Base-by-base conservation (phyloP, 768 basidiomycete species). In the Crepidotus variabilis region DNA sequence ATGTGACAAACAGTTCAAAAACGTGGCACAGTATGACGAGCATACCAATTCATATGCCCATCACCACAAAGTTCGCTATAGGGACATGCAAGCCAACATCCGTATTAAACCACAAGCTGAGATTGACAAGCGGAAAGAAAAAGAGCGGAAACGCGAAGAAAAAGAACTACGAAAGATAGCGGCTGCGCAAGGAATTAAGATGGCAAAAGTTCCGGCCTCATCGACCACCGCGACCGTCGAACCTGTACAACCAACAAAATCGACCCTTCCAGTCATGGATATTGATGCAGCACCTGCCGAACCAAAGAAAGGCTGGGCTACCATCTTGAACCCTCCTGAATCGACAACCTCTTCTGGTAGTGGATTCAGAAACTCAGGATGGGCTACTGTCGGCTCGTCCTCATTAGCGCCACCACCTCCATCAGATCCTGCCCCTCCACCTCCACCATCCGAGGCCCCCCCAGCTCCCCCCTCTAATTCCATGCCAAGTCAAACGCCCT, bases 11-110 rank as follows among this genome's bases (percentile, higher is more conserved):
- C 92, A 94, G 67, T 93, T 92, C 73, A 81, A 86, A 68, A 93
- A 80, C 50, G 88, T 93, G 18, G 85, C 89, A 0, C 91, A 92
- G 64, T 94, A 90, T 63, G 92, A 93, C 60, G 92, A 93, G 64
- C 92, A 94, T 69, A 90, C 88, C 53, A 93, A 92, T 64, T 92
- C 92, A 6, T 92, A 92, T 61, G 88, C 90, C 0, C 90, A 92
- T 65, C 88, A 90, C 63, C 91, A 92, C 73, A 92, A 88, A 71
- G 86, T 86, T 34, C 86, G 92, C 50, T 81, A 86, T 67, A 86
- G 75, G 61, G 90, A 92, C 62, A 89, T 92, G 88, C 88, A 91
- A 72, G 83, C 84, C 24, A 84, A 84, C 50, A 81, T 81, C 50
- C 84, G 87, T 10, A 71, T 83, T n/a, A 82, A 83, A 54, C 79